Evolutionary conservation across 2,329 filamentous ascomycete species (phyloP), one percentile per base, ranked within the genome.

Genomic region (Pyrenochaeta sp.): DNA sequence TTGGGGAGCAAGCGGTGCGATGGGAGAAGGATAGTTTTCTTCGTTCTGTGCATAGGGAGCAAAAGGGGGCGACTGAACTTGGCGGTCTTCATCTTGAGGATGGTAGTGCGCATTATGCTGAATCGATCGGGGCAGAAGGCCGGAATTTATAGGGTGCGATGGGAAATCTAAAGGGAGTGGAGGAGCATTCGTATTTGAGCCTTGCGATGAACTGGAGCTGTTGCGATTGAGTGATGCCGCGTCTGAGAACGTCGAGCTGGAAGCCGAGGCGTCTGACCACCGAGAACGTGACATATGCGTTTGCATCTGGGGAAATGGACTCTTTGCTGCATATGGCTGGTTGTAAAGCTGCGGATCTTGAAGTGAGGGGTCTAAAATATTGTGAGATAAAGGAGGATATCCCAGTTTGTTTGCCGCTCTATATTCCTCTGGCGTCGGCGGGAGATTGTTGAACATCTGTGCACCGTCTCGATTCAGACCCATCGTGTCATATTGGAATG

Each of bases 181-280:
- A 10, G 54, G 52, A n/a, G 37, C 52, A 34, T 53, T 56, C 22
- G 40, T 52, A 19, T 52, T 62, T 27, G 72, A 72, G 22, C 54
- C 67, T 50, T 64, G 61, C 8, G 72, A 73, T 2, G 70, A 70
- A 37, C 50, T 65, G 0, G 73, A 74, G 49, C 65, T 65, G 49
- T 71, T 57, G 28, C 66, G 68, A 49, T 70, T 66, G 13, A 74
- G 52, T 3, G 72, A 73, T 10, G 62, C 64, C 19, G 56, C 34
- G 8, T 74, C 66, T 7, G 73, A 76, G 32, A 65, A 67, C 12
- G 58, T 52, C 7, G 73, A 74, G 48, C 73, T 73, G 28, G 68
- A 59, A 1, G 47, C 58, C 28, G 68, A 72, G 19, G 55, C 59
- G 39, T 65, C 56, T 8, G 74, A 76, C 62, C 67, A 73, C 32